phyloP scores from a whole-genome alignment of 2,329 filamentous ascomycete genomes.

The Scedosporium minutisporum region DNA sequence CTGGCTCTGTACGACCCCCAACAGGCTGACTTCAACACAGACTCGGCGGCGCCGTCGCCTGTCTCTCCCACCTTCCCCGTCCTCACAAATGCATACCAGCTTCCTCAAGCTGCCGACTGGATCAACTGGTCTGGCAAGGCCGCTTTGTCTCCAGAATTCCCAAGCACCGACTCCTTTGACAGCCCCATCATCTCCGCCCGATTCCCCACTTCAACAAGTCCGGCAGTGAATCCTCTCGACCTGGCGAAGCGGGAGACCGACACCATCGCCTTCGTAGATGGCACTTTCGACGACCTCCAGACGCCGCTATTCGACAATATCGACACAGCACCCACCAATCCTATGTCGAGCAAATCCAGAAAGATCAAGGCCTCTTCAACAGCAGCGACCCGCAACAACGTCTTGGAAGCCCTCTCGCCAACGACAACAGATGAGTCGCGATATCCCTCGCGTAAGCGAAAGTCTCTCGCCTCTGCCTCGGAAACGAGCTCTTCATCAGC shows the following conservation, averaged over 20 bases:
- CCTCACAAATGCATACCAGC: conserved; percentile 18
- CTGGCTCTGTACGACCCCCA: conserved; percentile 12
- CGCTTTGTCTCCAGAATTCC: conserved; percentile 20
- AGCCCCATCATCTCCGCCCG: conserved; percentile 17
- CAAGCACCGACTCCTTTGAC: conserved; percentile 18
- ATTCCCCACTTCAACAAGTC: conserved; percentile 16
- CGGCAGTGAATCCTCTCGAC: conserved; percentile 24
- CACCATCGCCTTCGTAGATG: conserved; percentile 14
- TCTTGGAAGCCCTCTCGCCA: conserved; percentile 7
- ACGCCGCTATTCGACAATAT: conserved; percentile 16
- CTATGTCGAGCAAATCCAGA: conserved; percentile 2
- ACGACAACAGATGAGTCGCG: conserved; percentile 1
- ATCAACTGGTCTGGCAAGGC: conserved; percentile 18
- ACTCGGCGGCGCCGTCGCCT: conserved; percentile 25
- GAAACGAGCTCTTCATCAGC: conserved; percentile 12
- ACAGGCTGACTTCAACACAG: conserved; percentile 22
- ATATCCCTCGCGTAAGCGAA: conserved; percentile 17
- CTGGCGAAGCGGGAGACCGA: conserved; percentile 13
- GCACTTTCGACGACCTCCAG: conserved; percentile 15
- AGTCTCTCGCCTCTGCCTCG: conserved; percentile 17
- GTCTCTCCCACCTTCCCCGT: conserved; percentile 19
- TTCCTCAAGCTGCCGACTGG: conserved; percentile 17
- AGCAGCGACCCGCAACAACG: conserved; percentile 7
- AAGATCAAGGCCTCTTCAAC: not conserved
- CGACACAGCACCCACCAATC: not conserved